phyloP scores from a whole-genome alignment of 371 early-diverging fungal species.

The Mucor circinelloides region DNA sequence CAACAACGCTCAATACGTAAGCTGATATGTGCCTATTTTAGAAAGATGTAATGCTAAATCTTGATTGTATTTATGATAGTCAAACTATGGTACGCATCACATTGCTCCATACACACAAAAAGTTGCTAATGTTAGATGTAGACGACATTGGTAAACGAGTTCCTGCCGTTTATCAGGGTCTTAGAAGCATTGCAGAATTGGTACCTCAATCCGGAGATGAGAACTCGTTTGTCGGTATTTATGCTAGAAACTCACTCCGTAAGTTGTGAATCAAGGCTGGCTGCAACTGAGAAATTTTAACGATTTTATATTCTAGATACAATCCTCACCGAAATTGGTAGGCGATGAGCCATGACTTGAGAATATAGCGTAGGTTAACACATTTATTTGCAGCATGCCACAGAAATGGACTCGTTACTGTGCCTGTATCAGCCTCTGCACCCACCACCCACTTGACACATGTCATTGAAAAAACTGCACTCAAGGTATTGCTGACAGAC shows the following conservation, averaged over 20 bases:
- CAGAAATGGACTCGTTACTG: slow-evolving; percentile 38
- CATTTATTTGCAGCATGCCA: slow-evolving; percentile 36
- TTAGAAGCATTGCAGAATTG: slow-evolving; percentile 34
- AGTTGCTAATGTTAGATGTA: background rate
- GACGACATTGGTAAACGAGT: slow-evolving; percentile 26
- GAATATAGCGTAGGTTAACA: background rate
- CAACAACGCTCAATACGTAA: slow-evolving; percentile 27
- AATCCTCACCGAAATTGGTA: slow-evolving; percentile 45
- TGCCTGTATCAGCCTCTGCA: slow-evolving; percentile 43
- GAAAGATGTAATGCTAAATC: slow-evolving; percentile 15
- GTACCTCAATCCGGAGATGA: slow-evolving; percentile 47
- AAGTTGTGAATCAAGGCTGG: slow-evolving; percentile 8
- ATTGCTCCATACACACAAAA: background rate
- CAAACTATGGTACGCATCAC: slow-evolving; percentile 25
- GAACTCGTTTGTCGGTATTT: slow-evolving; percentile 55
- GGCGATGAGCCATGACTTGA: background rate
- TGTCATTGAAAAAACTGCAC: slow-evolving; percentile 25
- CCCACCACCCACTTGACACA: slow-evolving; percentile 35
- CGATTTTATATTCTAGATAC: slow-evolving; percentile 23
- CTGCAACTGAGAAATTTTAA: background rate
- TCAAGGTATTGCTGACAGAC: slow-evolving; percentile 38
- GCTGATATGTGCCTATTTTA: slow-evolving; percentile 22
- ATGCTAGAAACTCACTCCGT: slow-evolving; percentile 51
- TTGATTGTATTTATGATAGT: slow-evolving; percentile 15
- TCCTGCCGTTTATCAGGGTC: slow-evolving; percentile 27